Percentiles rank a stretch among this genome's conserved stretches.
These are phyloP conservation scores for Drechslera avenae DNA, from an alignment of 2,329 filamentous ascomycete genomes.

Conservation along the genomic window DNA sequence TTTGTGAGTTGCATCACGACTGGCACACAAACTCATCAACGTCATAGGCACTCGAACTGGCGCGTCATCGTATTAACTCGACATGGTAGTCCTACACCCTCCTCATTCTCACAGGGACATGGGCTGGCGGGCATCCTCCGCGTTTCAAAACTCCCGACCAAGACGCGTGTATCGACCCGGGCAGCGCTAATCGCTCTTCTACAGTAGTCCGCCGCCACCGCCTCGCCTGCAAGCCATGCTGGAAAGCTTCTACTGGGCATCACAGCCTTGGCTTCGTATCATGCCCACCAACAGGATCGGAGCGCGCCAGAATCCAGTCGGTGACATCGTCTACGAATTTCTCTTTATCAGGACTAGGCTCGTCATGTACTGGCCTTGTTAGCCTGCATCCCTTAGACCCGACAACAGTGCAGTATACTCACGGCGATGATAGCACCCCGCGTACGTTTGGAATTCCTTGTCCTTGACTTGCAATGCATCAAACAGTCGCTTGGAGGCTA, in stretches of 20 bases:
- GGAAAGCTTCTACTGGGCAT: constrained; percentile 9
- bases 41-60: background rate
- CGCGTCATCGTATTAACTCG: background rate
- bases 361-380: constrained; percentile 43
- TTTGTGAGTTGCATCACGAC: background rate
- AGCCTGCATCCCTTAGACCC: constrained; percentile 6
- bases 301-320: constrained; percentile 44
- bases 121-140: constrained; percentile 4
- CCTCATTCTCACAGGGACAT: constrained; percentile 11
- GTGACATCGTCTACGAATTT: constrained; percentile 44
- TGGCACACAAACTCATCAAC: background rate
- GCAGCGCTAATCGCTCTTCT: background rate
- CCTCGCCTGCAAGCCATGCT: constrained; percentile 11
- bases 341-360: constrained; percentile 43
- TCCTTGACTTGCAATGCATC: constrained; percentile 65
- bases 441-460: constrained; percentile 73
- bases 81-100: background rate
- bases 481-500: constrained; percentile 68
- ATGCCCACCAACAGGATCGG: constrained; percentile 37
- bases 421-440: constrained; percentile 77
- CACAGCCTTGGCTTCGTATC: constrained; percentile 43
- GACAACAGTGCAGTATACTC: constrained; percentile 27
- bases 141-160: constrained; percentile 12
- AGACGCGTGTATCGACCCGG: constrained; percentile 13
- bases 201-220: constrained; percentile 6